Conservation (phyloP, 768 basidiomycete genomes). For the Boletales sp. region DNA sequence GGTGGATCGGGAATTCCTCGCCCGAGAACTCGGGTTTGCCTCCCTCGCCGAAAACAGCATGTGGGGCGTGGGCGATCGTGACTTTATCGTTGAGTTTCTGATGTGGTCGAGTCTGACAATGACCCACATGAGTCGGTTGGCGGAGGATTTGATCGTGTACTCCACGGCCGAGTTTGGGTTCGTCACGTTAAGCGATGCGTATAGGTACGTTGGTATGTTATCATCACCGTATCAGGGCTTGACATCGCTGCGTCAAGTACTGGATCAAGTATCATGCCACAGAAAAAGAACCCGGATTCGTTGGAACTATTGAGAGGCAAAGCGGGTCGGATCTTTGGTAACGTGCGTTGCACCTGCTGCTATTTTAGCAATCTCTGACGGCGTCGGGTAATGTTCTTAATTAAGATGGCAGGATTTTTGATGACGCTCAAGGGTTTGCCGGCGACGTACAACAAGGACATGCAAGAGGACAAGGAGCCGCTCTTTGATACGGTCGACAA, state of each 20-base stretch:
- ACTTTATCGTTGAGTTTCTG: constrained; percentile 95
- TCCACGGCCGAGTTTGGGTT: constrained; percentile 98
- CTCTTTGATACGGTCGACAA: constrained; percentile 93
- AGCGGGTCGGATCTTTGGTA: constrained; percentile 90
- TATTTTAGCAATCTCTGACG: background rate
- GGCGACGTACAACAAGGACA: constrained; percentile 98
- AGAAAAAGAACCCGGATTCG: constrained; percentile 99
- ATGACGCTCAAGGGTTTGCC: constrained; percentile 97
- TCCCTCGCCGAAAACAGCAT: constrained; percentile 93
- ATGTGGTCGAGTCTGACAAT: constrained; percentile 94
- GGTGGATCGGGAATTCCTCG: constrained; percentile 91
- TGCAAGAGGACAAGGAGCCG: constrained; percentile 98
- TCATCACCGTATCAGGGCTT: background rate
- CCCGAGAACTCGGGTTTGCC: constrained; percentile 83
- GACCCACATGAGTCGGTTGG: constrained; percentile 91
- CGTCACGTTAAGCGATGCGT: constrained; percentile 93
- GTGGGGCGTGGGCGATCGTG: constrained; percentile 94
- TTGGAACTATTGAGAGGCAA: constrained; percentile 94
- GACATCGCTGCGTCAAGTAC: constrained; percentile 51
- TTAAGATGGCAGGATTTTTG: constrained; percentile 92
- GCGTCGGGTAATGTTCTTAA: background rate
- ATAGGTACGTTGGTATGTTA: constrained; percentile 56
- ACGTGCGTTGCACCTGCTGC: constrained; percentile 45
- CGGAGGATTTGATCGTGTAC: constrained; percentile 95
- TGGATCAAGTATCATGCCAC: constrained; percentile 99